These are phyloP conservation scores for Globisporangium emineosum DNA, from an alignment of 352 stramenopile species.

Conservation along the genomic window DNA sequence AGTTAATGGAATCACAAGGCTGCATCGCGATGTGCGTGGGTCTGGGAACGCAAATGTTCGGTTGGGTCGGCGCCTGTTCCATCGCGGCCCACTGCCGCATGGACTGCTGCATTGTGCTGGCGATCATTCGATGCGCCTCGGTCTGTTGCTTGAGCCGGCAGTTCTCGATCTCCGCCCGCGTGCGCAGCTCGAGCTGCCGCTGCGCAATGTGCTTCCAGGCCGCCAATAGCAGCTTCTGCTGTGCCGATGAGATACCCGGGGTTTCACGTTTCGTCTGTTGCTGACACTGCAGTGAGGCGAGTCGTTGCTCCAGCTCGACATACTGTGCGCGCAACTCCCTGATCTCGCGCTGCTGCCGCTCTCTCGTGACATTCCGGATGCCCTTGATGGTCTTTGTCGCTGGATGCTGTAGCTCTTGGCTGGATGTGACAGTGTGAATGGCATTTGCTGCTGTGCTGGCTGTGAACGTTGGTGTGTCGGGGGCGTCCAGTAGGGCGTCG, in stretches of 20 bases:
- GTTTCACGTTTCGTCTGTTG: neutral
- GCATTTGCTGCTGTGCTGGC: neutral
- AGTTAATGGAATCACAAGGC: neutral
- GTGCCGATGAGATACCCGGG: neutral
- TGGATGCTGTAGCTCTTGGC: neutral
- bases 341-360: constrained; percentile 2
- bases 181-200: constrained; percentile 2
- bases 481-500: neutral
- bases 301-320: neutral
- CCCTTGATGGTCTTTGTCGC: neutral
- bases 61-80: neutral
- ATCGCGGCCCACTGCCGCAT: neutral
- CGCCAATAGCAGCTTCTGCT: constrained; percentile 2
- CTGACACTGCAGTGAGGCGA: neutral
- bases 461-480: neutral
- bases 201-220: constrained; percentile 8
- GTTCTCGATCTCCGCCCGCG: constrained; percentile 5
- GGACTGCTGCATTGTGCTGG: neutral
- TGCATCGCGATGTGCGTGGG: constrained; percentile 5
- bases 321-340: constrained; percentile 2
- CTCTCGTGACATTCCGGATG: constrained; percentile 1
- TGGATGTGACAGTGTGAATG: neutral
- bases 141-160: neutral
- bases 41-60: neutral
- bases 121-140: neutral